phyloP scores from a whole-genome alignment of 176 grass and related monocot genomes.

The Eragrostis curvula region DNA sequence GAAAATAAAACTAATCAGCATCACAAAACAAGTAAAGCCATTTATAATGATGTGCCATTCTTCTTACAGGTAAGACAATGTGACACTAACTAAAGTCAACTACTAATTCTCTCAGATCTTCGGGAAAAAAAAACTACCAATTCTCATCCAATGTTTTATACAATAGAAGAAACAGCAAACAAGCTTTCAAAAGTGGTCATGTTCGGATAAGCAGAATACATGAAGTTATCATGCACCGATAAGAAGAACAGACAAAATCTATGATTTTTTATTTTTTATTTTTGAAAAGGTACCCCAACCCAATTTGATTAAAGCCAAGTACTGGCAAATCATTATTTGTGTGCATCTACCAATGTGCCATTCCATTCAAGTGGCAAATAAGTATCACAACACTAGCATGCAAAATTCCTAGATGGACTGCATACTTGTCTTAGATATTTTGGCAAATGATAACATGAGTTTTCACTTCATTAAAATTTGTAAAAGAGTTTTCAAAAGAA shows the following conservation, averaged over 20 bases:
- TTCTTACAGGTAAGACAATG: background rate
- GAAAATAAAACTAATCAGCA: conserved; percentile 20
- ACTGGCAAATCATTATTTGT: background rate
- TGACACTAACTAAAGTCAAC: background rate
- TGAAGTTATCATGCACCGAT: background rate
- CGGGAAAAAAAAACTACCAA: no score
- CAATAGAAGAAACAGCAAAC: background rate
- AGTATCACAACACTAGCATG: background rate
- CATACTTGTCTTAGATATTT: conserved; percentile 8
- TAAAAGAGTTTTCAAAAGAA: background rate
- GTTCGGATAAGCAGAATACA: background rate
- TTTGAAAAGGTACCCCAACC: conserved; percentile 11
- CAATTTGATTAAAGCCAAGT: background rate
- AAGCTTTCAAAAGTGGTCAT: background rate
- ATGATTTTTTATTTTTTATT: no score
- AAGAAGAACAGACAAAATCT: conserved; percentile 6
- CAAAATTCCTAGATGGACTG: background rate
- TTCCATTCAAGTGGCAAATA: conserved; percentile 34
- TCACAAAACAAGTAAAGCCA: background rate
- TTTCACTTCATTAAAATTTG: background rate
- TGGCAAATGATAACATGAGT: conserved; percentile 8
- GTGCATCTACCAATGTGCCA: background rate
- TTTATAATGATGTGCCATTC: background rate
- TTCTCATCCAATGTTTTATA: conserved; percentile 15
- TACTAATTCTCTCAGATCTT: conserved; percentile 10